Conservation (phyloP, 2,329 filamentous ascomycete species). For the Chaetomium sp. region DNA sequence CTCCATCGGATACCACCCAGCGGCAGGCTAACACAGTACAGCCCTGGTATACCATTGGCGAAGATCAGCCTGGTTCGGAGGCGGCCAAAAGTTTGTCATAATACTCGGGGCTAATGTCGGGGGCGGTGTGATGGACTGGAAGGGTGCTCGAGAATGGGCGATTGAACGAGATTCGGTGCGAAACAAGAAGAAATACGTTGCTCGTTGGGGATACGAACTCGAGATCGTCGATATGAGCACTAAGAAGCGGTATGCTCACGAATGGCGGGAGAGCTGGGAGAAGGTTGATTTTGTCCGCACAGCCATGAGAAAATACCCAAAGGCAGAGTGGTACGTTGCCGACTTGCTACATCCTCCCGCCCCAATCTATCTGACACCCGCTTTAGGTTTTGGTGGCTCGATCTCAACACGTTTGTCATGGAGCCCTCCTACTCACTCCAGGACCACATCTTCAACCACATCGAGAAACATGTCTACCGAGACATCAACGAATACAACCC, state of each 20-base stretch:
- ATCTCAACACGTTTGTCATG: conserved; percentile 98
- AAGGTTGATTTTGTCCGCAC: conserved; percentile 94
- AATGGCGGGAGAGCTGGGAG: conserved; percentile 99
- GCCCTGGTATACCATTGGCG: conserved; percentile 66
- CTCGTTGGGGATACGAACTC: conserved; percentile 89
- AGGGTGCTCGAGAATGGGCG: conserved; percentile 94
- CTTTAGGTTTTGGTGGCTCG: conserved; percentile 97
- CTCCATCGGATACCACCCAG: too few species aligned
- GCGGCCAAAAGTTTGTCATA: conserved; percentile 88
- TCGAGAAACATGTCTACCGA: conserved; percentile 77
- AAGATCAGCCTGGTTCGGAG: conserved; percentile 71
- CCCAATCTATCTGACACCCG: conserved; percentile 30
- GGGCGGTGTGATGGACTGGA: conserved; percentile 99
- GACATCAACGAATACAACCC: conserved; percentile 98
- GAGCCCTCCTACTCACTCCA: conserved; percentile 90
- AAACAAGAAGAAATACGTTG: conserved; percentile 89
- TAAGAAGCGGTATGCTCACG: conserved; percentile 97
- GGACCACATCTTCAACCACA: conserved; percentile 81
- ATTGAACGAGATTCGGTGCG: conserved; percentile 94
- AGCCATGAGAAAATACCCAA: conserved; percentile 87
- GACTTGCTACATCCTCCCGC: background rate
- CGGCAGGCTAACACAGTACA: conserved; percentile 39
- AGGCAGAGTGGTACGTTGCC: conserved; percentile 83
- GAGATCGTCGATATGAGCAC: conserved; percentile 99
- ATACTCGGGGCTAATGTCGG: conserved; percentile 92